These are phyloP conservation scores for Acrocalymma vagum DNA, from an alignment of 2,329 filamentous ascomycete genomes.

Conservation along the genomic window DNA sequence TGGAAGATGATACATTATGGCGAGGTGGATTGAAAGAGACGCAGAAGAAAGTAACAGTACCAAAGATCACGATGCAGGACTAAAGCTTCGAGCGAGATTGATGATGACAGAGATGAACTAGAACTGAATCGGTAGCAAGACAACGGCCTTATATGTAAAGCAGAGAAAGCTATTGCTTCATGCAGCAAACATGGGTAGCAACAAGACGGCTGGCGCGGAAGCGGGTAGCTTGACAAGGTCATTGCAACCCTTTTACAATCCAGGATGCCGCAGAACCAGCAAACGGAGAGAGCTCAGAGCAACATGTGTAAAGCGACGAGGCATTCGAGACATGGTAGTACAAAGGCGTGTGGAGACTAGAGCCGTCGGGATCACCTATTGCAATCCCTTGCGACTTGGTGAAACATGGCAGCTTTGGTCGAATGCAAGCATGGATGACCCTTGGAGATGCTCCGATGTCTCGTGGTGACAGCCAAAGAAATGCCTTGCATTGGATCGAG, in stretches of 20 bases:
- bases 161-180: constrained; percentile 5
- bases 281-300: not conserved
- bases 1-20: no score
- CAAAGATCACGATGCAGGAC: constrained; percentile 4
- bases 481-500: constrained; percentile 23
- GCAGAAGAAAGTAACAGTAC: no score
- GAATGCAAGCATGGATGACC: constrained; percentile 15
- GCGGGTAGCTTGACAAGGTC: constrained; percentile 3
- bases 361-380: constrained; percentile 13
- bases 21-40: no score
- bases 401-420: constrained; percentile 15
- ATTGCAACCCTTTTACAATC: constrained; percentile 13
- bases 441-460: constrained; percentile 15
- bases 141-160: constrained; percentile 1
- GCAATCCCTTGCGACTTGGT: constrained; percentile 21
- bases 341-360: constrained; percentile 11
- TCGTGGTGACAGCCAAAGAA: constrained; percentile 12
- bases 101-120: not conserved
- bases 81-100: constrained; percentile 1
- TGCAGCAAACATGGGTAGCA: constrained; percentile 4
- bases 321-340: constrained; percentile 5
- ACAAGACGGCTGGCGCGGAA: constrained; percentile 12
- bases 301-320: not conserved
- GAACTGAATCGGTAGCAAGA: not conserved
- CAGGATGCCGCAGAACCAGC: constrained; percentile 1